Evolutionary conservation across 305 asterid species (phyloP).

Genomic region (Fraxinus angustifolia): DNA sequence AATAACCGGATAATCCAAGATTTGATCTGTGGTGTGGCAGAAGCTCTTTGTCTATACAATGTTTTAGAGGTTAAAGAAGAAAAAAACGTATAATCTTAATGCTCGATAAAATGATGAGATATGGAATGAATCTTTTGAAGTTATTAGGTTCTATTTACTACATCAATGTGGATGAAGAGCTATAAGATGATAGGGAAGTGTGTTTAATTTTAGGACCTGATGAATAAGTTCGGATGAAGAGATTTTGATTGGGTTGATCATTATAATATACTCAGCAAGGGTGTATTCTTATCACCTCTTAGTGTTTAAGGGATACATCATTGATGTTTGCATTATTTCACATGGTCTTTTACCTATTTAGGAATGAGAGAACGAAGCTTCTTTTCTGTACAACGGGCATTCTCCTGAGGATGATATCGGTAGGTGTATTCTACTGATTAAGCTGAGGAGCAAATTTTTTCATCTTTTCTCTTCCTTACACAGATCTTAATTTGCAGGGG

Average conservation of each 20-base stretch:
- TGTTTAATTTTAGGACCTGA: not conserved
- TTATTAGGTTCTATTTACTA: not conserved
- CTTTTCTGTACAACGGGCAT: constrained; percentile 96
- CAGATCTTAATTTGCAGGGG: constrained; percentile 62
- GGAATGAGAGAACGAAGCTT: constrained; percentile 90
- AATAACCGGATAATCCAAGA: not conserved
- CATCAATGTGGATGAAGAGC: not conserved
- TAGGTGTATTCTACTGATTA: constrained; percentile 32
- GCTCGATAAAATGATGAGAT: not conserved
- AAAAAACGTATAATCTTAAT: not conserved
- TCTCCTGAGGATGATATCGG: constrained; percentile 92
- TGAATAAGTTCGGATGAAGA: not conserved
- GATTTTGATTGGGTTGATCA: not conserved
- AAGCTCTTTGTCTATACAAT: not conserved
- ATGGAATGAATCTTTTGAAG: not conserved
- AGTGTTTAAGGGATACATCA: not conserved
- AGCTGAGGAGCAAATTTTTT: constrained; percentile 7
- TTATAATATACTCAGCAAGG: not conserved
- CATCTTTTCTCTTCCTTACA: constrained; percentile 16
- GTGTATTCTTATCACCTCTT: not conserved
- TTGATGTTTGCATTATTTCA: constrained; percentile 18
- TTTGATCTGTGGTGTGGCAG: not conserved
- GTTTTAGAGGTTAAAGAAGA: not conserved
- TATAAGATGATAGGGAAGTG: not conserved
- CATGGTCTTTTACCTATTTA: constrained; percentile 33